Base-by-base conservation (phyloP, 352 stramenopile species). In the Globisporangium canariense region DNA sequence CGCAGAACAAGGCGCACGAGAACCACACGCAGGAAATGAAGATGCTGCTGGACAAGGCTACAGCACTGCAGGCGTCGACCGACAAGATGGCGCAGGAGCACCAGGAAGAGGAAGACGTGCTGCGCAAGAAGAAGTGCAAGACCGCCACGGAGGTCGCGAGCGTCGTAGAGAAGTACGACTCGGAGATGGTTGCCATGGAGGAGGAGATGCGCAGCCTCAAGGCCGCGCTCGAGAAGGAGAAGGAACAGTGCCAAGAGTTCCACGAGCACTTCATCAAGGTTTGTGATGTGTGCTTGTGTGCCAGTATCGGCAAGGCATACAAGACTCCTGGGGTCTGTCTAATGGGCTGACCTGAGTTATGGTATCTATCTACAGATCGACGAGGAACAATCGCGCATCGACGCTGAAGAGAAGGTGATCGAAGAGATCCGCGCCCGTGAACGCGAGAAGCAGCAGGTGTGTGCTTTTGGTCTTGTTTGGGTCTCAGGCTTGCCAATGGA, bases 221-320 rank as follows among this genome's bases (percentile, higher is more conserved):
- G 54, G 22, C 62, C 1, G 72, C 57, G 8, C 87, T 87, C 60
- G 56, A 71, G 58, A 60, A 71, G 3, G 86, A 96, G 58, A 53
- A 66, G 10, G 73, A 69, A 40, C 71, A 91, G 62, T 88, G 88
- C 41, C 60, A 84, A 10, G 77, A 92, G 68, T 73, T 96, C 10
- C 78, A 91, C 49, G 83, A 94, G 45, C 84, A 96, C 60, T 96
- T 96, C 66, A 71, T 86, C 57, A 93, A 91, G 74, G 80, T 89
- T 28, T 41, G 28, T 45, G 14, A 4, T 14, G n/a, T 18, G 2
- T 51, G 14, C 20, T 46, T 55, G 38, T 11, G 3, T 54, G 20
- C 7, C 47, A 25, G 22, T 25, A 25, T 25, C 22, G 22, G 22
- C 22, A 25, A 25, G 22, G 36, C 14, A 20, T 22, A 10, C 54